These are phyloP conservation scores for Boletus pseudopeckii DNA, from an alignment of 768 basidiomycete species.

Conservation along the genomic window DNA sequence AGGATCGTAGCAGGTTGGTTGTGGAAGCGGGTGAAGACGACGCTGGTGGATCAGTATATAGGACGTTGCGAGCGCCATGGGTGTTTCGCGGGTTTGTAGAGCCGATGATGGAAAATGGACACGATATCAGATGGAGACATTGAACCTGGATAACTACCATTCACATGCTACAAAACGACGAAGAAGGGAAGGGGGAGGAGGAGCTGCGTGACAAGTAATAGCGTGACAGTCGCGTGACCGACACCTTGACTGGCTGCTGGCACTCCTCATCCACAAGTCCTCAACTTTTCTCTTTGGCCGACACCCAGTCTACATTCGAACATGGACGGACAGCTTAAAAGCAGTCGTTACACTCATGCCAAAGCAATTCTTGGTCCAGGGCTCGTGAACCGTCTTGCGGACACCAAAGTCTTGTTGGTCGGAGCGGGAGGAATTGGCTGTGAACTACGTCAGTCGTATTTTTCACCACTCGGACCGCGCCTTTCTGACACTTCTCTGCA, in stretches of 20 bases:
- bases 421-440: constrained; percentile 98
- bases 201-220: constrained; percentile 4
- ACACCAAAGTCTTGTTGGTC: constrained; percentile 78
- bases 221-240: constrained; percentile 31
- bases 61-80: constrained; percentile 38
- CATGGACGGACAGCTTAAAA: constrained; percentile 10
- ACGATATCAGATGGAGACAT: constrained; percentile 61
- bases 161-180: neutral
- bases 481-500: neutral
- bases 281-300: neutral
- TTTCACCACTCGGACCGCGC: neutral
- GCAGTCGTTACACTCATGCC: constrained; percentile 55
- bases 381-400: constrained; percentile 54
- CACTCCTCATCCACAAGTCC: neutral
- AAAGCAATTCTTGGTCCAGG: constrained; percentile 78
- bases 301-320: neutral
- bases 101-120: constrained; percentile 66
- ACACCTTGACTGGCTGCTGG: neutral
- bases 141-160: constrained; percentile 7
- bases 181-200: neutral
- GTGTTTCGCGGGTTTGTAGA: constrained; percentile 63
- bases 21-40: neutral
- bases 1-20: constrained; percentile 33
- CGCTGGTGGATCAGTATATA: neutral
- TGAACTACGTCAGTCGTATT: constrained; percentile 68